A percentile compares a stretch with the other conserved stretches of the same genome.
These are phyloP conservation scores for Curvularia verruculosa DNA, from an alignment of 2,329 filamentous ascomycete species.

Conservation along the genomic window DNA sequence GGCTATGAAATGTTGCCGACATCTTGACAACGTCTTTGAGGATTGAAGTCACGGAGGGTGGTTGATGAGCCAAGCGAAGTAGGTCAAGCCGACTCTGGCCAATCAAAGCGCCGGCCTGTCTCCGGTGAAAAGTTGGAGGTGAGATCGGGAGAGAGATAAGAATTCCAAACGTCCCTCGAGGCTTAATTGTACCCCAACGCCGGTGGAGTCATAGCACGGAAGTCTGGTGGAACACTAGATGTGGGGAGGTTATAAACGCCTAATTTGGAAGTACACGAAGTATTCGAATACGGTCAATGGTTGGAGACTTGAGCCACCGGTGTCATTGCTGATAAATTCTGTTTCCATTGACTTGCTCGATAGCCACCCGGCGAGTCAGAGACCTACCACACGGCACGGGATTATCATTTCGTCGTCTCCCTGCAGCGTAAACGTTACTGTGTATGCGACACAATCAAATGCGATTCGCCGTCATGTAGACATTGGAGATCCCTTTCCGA, in stretches of 20 bases:
- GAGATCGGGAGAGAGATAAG: not conserved
- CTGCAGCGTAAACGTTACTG: not conserved
- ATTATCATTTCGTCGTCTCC: not conserved
- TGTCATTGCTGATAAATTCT: slow-evolving; percentile 36
- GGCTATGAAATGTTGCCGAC: slow-evolving; percentile 45
- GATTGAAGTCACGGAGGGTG: not conserved
- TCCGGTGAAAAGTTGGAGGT: not conserved
- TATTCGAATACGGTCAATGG: slow-evolving; percentile 10
- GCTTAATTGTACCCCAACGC: not conserved
- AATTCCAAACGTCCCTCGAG: not conserved
- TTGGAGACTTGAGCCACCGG: slow-evolving; percentile 4
- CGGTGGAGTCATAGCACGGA: not conserved
- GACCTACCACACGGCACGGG: slow-evolving; percentile 12
- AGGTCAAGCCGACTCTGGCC: not conserved
- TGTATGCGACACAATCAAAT: slow-evolving; percentile 1
- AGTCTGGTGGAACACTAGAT: slow-evolving; percentile 2
- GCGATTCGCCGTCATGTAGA: not conserved
- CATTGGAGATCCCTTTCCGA: not conserved
- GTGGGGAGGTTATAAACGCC: slow-evolving; percentile 3
- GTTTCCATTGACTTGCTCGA: not conserved
- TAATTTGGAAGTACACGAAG: slow-evolving; percentile 13
- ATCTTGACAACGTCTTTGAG: slow-evolving; percentile 39
- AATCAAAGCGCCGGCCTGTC: not conserved
- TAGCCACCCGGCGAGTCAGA: not conserved
- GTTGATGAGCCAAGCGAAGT: not conserved